Evolutionary conservation across 495 filamentous ascomycete species (phyloP).

Genomic region (Chaetomidium leptoderma): DNA sequence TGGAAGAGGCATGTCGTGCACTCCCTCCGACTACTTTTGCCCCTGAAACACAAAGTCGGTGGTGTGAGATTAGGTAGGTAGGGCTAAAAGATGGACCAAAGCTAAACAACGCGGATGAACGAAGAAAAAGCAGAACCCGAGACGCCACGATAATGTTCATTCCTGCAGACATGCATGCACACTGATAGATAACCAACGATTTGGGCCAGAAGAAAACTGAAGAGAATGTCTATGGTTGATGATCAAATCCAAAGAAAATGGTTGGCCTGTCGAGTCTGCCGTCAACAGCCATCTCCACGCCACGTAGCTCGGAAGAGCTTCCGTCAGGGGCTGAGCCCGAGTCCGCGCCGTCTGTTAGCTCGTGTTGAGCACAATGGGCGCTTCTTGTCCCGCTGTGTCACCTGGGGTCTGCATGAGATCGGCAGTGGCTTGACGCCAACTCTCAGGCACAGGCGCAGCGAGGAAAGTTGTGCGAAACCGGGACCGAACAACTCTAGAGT

Average conservation of each 20-base stretch:
- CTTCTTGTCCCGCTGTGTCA: constrained; percentile 5
- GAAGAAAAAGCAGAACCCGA: not conserved
- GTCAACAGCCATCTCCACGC: not conserved
- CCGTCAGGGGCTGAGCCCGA: not conserved
- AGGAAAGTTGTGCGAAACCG: not conserved
- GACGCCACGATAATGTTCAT: constrained; percentile 9
- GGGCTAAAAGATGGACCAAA: not conserved
- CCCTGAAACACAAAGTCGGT: not conserved
- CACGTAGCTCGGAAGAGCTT: not conserved
- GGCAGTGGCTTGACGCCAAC: not conserved
- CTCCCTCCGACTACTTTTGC: not conserved
- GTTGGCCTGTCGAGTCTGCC: not conserved
- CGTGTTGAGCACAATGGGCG: not conserved
- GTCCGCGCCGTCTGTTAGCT: not conserved
- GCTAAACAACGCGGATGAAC: not conserved
- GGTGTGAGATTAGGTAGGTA: not conserved
- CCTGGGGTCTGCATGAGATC: not conserved
- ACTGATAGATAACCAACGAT: not conserved
- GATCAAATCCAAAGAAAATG: not conserved
- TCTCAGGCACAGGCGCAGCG: constrained; percentile 8
- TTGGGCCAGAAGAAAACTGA: not conserved
- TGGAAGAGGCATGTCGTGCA: not conserved
- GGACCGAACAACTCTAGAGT: not conserved
- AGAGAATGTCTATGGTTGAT: constrained; percentile 9
- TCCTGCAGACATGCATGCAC: constrained; percentile 9